Percentiles rank a stretch among this genome's conserved stretches.
Evolutionary conservation across 176 grass and related monocot genomes (phyloP).

Genomic region (Themeda triandra): DNA sequence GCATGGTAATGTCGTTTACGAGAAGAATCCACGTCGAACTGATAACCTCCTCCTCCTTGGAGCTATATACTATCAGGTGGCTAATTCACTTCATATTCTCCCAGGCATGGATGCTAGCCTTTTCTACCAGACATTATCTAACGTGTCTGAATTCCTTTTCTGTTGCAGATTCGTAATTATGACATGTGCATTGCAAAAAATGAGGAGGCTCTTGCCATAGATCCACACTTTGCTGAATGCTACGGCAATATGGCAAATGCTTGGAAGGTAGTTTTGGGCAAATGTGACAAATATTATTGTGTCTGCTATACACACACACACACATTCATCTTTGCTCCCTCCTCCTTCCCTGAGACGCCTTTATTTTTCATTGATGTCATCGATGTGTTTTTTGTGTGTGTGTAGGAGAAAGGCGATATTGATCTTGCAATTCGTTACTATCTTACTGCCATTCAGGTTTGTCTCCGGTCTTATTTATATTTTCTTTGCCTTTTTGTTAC

Average conservation of each 20-base stretch:
- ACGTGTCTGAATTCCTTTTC: constrained; percentile 7
- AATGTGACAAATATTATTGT: not conserved
- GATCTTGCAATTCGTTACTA: constrained; percentile 93
- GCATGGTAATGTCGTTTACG: constrained; percentile 58
- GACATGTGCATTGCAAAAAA: constrained; percentile 96
- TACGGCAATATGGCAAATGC: constrained; percentile 99
- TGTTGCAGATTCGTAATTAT: constrained; percentile 72
- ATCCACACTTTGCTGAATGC: constrained; percentile 89
- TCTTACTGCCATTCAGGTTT: constrained; percentile 89
- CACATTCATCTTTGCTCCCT: no score
- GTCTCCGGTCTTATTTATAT: constrained; percentile 6
- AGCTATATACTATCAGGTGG: constrained; percentile 85
- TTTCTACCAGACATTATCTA: not conserved
- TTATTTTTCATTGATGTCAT: not conserved
- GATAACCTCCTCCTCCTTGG: constrained; percentile 88
- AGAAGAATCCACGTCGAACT: constrained; percentile 60
- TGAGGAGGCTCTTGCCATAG: constrained; percentile 89
- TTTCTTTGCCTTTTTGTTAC: not conserved
- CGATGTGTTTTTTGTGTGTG: not conserved
- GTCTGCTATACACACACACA: no score
- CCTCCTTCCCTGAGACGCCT: no score
- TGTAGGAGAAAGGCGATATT: constrained; percentile 90
- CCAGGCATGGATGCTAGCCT: not conserved
- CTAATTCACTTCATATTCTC: constrained; percentile 5
- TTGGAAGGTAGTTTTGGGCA: constrained; percentile 74